Evolutionary conservation across 1,284 basidiomycete genomes (phyloP), one percentile per base, ranked within the genome.

Genomic region (Trichosporon sp.): DNA sequence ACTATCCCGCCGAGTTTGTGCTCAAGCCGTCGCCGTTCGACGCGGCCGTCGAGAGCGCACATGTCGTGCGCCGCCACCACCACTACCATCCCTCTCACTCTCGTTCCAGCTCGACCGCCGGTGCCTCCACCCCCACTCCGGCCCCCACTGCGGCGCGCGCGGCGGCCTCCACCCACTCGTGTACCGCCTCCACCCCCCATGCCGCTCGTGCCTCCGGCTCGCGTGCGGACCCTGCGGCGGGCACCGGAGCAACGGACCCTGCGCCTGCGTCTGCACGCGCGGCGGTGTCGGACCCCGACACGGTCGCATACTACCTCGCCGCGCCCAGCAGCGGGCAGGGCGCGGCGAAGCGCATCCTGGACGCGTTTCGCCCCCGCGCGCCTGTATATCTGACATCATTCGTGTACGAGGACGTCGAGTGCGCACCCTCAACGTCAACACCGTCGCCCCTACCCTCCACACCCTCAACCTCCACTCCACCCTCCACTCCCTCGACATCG

Each of bases 1-100:
- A 58, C 53, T 58, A 58, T 12, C 53, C 53, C 53, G 53, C 53
- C 53, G 53, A 58, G 9, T 58, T 58, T n/a, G 53, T 58, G 27
- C 53, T 58, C 23, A 58, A 58, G 53, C 29, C 27, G 27, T 58
- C 53, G 27, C 53, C 53, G 13, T 58, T 31, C 27, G 27, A 27
- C 27, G 23, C 47, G 23, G 53, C 3, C 53, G 27, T 31, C 25
- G 53, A 58, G 53, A 27, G 15, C 5, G 27, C 53, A 6, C 53
- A 58, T 27, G 13, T 58, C 27, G 27, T 58, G 18, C 53, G 27
- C 53, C 53, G 53, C 7, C 53, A 29, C 6, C 25, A 29, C 18
- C 25, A 31, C 5, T 18, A 6, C 18, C n/a, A 9, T 3, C 12
- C 53, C 53, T 56, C 51, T 15, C 23, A 25, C 11, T 31, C 53